Evolutionary conservation across 495 filamentous ascomycete genomes (phyloP).

Genomic region (Hyaloscypha finlandica): DNA sequence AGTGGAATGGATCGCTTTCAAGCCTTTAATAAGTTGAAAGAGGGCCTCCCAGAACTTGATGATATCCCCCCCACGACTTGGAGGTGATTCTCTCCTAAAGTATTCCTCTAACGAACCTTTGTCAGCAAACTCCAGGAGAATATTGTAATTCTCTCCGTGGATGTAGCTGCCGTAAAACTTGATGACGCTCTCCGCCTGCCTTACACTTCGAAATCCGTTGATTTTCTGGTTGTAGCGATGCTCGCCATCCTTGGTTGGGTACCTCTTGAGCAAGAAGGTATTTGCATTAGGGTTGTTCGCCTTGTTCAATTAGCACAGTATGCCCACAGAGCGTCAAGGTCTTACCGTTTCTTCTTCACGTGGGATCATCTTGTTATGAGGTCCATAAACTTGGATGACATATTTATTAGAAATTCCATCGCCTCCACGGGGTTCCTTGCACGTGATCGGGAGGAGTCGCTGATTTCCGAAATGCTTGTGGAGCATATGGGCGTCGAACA

Average conservation of each 20-base stretch:
- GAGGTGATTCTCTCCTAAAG: constrained; percentile 35
- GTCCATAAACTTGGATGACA: constrained; percentile 36
- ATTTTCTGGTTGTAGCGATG: constrained; percentile 39
- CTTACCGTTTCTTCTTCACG: constrained; percentile 2
- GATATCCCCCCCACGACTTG: constrained; percentile 38
- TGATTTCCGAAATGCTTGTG: constrained; percentile 24
- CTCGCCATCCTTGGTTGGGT: constrained; percentile 34
- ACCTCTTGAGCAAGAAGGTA: constrained; percentile 46
- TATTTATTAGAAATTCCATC: constrained; percentile 28
- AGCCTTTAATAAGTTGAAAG: constrained; percentile 40
- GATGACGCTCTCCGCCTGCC: constrained; percentile 38
- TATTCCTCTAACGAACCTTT: constrained; percentile 44
- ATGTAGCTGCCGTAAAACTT: constrained; percentile 46
- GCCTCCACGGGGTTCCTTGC: constrained; percentile 11
- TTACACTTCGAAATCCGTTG: constrained; percentile 36
- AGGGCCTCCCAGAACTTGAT: constrained; percentile 46
- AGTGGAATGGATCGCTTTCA: constrained; percentile 38
- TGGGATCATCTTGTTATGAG: constrained; percentile 29
- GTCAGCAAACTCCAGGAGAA: constrained; percentile 51
- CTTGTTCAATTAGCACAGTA: constrained; percentile 1
- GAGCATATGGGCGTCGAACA: constrained; percentile 25
- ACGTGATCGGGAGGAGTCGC: constrained; percentile 37
- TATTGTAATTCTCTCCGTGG: constrained; percentile 39
- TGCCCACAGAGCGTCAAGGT: neutral
- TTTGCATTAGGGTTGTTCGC: constrained; percentile 20